Evolutionary conservation across 352 stramenopile species (phyloP), one percentile per base, ranked within the genome.

Genomic region (Globisporangium yorkense): DNA sequence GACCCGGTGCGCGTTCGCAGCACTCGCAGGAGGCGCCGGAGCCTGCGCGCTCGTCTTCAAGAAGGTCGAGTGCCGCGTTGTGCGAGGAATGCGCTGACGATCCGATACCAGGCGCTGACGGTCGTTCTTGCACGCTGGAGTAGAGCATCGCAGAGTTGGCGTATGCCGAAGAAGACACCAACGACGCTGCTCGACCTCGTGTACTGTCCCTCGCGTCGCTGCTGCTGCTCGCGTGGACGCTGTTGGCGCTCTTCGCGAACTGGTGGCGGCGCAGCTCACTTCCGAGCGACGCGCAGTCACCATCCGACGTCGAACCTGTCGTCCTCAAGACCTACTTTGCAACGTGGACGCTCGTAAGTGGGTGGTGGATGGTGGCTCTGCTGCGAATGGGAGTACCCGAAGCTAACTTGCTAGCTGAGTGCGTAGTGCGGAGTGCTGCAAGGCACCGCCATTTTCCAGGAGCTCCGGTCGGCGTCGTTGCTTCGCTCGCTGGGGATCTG

Each of bases 1-100:
- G 29, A 16, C 2, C 33, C 45, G 35, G 21, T 46, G 43, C n/a
- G 59, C 63, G 3, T 79, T 71, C 46, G 67, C 68, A 15, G 16
- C 57, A 6, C 48, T 77, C 7, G 63, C 73, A 5, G 73, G 56
- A 10, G 29, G 67, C 7, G 68, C 68, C 6, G 59, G 56, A 4
- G 64, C 62, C 5, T 66, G 61, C 44, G 59, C 41, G 13, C 54
- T 79, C 27, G 43, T 74, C 7, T 67, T 66, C 49, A 61, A 75
- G 50, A 82, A 82, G 61, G 73, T 79, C 33, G 21, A 37, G 9
- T 5, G 29, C 39, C 39, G 39, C 27, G 15, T 33, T 31, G 24
- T 27, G 24, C 24, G 43, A 29, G 43, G 3, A 50, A 3, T 16
- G 45, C 20, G 9, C 15, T 43, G n/a, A 12, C 12, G 21, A 21